Percentiles rank a stretch among this genome's conserved stretches.
phyloP scores from a whole-genome alignment of 2,329 filamentous ascomycete species.

The Graphiopsis chlorocephala region DNA sequence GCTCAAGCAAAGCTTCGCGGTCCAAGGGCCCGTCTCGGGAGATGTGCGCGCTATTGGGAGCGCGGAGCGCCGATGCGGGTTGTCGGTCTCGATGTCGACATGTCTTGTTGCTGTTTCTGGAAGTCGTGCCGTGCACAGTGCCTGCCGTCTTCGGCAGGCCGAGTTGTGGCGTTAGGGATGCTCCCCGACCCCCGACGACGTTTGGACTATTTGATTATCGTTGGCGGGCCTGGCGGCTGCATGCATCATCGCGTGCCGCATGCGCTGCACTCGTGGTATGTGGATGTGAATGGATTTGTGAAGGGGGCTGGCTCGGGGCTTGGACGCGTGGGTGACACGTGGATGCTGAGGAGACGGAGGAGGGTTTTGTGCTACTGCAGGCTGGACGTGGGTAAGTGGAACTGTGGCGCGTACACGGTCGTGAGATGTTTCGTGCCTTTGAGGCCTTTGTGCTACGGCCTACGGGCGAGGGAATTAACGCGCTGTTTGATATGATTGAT shows the following conservation, averaged over 20 bases:
- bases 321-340: slow-evolving; percentile 7
- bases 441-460: background rate
- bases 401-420: background rate
- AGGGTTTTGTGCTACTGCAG: background rate
- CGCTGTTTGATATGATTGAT: background rate
- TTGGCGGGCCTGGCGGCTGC: background rate
- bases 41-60: background rate
- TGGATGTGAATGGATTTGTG: background rate
- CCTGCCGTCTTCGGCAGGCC: too few species aligned
- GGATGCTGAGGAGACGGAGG: background rate
- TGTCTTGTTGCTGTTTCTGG: background rate
- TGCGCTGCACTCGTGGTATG: background rate
- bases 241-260: background rate
- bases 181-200: background rate
- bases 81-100: background rate
- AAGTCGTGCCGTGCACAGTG: background rate
- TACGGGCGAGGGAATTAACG: background rate
- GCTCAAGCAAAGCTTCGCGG: background rate
- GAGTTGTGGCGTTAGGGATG: background rate
- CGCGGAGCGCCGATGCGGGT: background rate
- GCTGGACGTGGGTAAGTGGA: background rate
- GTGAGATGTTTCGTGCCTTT: background rate
- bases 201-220: background rate
- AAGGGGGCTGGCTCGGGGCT: background rate
- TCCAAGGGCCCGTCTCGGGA: background rate